Evolutionary conservation across 2,329 filamentous ascomycete genomes (phyloP).

Genomic region (Fusarium chuoi): DNA sequence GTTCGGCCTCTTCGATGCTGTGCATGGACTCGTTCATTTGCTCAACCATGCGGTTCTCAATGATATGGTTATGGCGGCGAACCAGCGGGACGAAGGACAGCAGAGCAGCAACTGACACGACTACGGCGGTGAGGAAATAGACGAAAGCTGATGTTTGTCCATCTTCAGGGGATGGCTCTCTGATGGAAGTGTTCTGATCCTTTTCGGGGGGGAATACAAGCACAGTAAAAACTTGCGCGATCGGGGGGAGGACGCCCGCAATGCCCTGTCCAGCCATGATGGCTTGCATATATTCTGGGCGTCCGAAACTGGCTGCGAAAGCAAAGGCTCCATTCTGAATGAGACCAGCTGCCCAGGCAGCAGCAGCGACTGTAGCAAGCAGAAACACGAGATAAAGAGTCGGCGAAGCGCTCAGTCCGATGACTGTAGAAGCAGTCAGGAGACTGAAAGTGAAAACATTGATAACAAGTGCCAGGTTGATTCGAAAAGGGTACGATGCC

Average conservation of each 20-base stretch:
- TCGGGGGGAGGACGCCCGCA: slow-evolving; percentile 87
- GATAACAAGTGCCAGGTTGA: slow-evolving; percentile 78
- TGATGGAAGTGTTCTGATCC: slow-evolving; percentile 36
- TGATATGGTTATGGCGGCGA: slow-evolving; percentile 65
- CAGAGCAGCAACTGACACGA: slow-evolving; percentile 76
- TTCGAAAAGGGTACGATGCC: slow-evolving; percentile 89
- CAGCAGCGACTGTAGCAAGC: slow-evolving; percentile 81
- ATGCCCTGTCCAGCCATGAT: slow-evolving; percentile 96
- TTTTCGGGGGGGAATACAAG: slow-evolving; percentile 62
- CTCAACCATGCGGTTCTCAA: slow-evolving; percentile 60
- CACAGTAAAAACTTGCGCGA: slow-evolving; percentile 88
- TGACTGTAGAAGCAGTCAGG: slow-evolving; percentile 80
- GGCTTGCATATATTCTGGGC: slow-evolving; percentile 90
- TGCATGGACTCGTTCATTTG: slow-evolving; percentile 61
- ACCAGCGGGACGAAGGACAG: slow-evolving; percentile 80
- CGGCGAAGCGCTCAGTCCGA: slow-evolving; percentile 71
- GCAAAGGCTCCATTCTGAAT: slow-evolving; percentile 96
- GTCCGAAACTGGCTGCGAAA: slow-evolving; percentile 85
- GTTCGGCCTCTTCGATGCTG: slow-evolving; percentile 64
- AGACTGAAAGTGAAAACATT: slow-evolving; percentile 82
- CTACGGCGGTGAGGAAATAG: slow-evolving; percentile 90
- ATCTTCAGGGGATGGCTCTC: slow-evolving; percentile 36
- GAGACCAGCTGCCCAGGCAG: slow-evolving; percentile 82
- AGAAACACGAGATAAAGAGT: slow-evolving; percentile 81
- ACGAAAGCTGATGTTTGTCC: slow-evolving; percentile 75